Percentiles rank a stretch among this genome's conserved stretches.
Conservation (phyloP, 1,139 yeast species). For the Kurtzmaniella quercitrusa region DNA sequence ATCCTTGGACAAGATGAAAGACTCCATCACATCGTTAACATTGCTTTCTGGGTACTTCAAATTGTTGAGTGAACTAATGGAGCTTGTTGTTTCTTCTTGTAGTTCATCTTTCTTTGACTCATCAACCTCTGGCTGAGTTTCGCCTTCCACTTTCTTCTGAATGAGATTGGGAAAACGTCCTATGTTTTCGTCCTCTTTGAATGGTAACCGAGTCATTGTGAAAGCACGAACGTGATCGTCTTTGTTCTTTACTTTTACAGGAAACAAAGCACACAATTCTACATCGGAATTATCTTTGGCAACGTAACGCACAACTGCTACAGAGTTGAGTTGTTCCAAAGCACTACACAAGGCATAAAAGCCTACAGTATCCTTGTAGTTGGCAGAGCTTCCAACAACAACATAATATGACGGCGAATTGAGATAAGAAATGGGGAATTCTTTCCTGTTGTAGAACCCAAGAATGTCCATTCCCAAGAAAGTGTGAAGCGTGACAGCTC, state of each 20-base stretch:
- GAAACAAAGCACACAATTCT: conserved; percentile 55
- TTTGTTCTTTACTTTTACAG: conserved; percentile 26
- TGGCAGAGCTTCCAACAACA: conserved; percentile 37
- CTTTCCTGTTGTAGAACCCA: conserved; percentile 47
- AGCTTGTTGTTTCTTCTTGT: too few relatives aligned
- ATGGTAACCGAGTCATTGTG: conserved; percentile 56
- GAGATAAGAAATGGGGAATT: conserved; percentile 55
- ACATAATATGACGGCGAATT: conserved; percentile 58
- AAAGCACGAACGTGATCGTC: conserved; percentile 24
- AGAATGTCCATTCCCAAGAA: conserved; percentile 56
- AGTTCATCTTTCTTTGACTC: background rate
- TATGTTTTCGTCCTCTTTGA: conserved; percentile 69
- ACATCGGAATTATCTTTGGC: conserved; percentile 44
- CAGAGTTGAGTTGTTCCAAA: conserved; percentile 42
- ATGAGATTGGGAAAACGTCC: conserved; percentile 56
- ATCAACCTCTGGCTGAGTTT: conserved; percentile 1
- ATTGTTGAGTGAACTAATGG: too few relatives aligned
- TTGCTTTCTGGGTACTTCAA: conserved; percentile 10
- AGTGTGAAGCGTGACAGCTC: conserved; percentile 38
- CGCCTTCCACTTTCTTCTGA: conserved; percentile 6
- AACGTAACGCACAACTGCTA: conserved; percentile 63
- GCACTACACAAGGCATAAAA: conserved; percentile 55
- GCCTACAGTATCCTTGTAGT: conserved; percentile 35
- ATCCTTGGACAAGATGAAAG: conserved; percentile 21
- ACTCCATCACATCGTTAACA: conserved; percentile 23